Evolutionary conservation across 2,329 filamentous ascomycete species (phyloP).

Genomic region (Fusarium robinianum): DNA sequence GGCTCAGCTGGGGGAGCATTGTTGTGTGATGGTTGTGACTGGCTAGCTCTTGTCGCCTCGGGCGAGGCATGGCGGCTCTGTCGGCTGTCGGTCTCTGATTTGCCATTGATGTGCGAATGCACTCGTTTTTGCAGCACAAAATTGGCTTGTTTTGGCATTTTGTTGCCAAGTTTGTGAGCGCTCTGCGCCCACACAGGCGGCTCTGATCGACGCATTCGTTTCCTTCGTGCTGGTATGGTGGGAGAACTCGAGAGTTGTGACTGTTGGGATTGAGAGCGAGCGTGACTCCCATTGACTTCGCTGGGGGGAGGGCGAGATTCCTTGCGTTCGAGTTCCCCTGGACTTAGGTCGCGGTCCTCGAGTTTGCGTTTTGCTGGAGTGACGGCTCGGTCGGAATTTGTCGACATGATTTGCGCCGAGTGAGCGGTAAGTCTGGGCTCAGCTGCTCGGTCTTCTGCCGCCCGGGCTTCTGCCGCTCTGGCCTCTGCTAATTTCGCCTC

Average conservation of each 20-base stretch:
- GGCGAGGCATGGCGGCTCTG: constrained; percentile 53
- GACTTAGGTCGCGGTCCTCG: constrained; percentile 48
- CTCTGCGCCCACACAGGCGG: constrained; percentile 56
- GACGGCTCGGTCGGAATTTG: constrained; percentile 39
- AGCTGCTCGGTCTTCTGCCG: too few relatives aligned
- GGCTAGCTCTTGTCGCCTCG: constrained; percentile 46
- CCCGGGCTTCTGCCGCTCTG: too few relatives aligned
- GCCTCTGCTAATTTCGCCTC: too few relatives aligned
- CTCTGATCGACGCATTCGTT: constrained; percentile 43
- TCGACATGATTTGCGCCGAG: constrained; percentile 36
- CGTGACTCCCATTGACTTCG: constrained; percentile 50
- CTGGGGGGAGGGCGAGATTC: constrained; percentile 55
- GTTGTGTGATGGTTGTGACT: constrained; percentile 29
- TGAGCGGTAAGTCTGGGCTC: too few relatives aligned
- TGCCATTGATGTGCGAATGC: constrained; percentile 45
- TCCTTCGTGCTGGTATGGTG: constrained; percentile 45
- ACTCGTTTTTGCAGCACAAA: constrained; percentile 37
- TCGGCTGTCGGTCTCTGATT: constrained; percentile 36
- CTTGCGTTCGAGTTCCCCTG: constrained; percentile 56
- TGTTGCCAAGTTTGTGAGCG: constrained; percentile 42
- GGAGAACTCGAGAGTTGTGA: constrained; percentile 40
- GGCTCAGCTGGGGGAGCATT: constrained; percentile 36
- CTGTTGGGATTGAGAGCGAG: constrained; percentile 18
- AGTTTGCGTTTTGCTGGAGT: constrained; percentile 49
- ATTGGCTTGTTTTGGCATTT: constrained; percentile 42